phyloP scores from a whole-genome alignment of 2,329 filamentous ascomycete species.

The Xylaria sp. region DNA sequence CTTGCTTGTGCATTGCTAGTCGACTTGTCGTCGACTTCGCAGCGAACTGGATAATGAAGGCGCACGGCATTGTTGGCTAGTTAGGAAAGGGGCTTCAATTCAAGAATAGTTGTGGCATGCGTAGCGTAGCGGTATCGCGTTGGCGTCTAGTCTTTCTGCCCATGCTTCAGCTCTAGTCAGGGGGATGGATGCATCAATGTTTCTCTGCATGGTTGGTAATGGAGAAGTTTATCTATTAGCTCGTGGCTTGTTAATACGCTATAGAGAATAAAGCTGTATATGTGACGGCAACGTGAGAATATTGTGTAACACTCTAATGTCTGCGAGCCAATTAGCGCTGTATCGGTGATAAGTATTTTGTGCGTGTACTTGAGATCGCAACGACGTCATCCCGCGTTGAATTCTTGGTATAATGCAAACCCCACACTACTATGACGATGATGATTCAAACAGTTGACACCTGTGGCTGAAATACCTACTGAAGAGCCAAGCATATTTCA shows the following conservation, averaged over 20 bases:
- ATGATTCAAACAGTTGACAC: background rate
- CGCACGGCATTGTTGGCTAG: background rate
- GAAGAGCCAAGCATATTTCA: constrained; percentile 4
- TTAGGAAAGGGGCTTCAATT: background rate
- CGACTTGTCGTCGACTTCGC: background rate
- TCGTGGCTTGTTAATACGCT: background rate
- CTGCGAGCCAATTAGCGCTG: background rate
- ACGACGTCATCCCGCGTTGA: constrained; percentile 30
- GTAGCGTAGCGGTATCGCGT: background rate
- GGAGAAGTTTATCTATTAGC: background rate
- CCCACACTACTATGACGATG: constrained; percentile 29
- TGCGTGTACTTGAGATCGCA: background rate
- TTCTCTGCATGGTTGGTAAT: background rate
- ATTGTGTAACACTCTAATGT: background rate
- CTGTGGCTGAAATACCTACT: background rate
- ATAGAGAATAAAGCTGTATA: background rate
- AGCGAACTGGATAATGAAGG: background rate
- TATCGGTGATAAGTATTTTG: background rate
- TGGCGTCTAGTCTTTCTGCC: background rate
- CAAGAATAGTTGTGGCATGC: background rate
- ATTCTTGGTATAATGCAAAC: constrained; percentile 21
- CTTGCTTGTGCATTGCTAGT: constrained; percentile 1
- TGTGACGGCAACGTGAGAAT: background rate
- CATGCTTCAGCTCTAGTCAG: constrained; percentile 15
- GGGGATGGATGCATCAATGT: background rate